Evolutionary conservation across 2,329 filamentous ascomycete species (phyloP), one percentile per base, ranked within the genome.

Genomic region (Phaeoacremonium minimum): DNA sequence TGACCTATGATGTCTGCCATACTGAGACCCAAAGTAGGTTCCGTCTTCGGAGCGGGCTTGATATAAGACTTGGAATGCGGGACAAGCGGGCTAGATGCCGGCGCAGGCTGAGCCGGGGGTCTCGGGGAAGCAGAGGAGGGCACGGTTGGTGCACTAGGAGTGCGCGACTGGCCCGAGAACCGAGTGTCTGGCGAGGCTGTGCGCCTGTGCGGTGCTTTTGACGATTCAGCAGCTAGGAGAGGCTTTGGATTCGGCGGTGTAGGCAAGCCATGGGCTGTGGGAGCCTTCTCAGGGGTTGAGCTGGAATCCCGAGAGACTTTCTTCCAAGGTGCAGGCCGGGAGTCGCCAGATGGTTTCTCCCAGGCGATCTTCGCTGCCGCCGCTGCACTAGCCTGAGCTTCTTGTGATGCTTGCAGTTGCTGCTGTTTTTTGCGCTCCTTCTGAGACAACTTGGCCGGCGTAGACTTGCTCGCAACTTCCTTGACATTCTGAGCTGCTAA

Each of bases 1-100:
- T 95, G 81, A 7, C 82, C 81, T 12, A 97, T 84, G 39, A 98
- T 98, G 47, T 95, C 88, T 13, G 82, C 78, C 65, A 98, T 83
- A 20, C 84, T 89, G 11, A 89, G 65, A 4, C 87, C 84, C 4
- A 83, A 61, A 3, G 73, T 70, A 1, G 77, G 73, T 37, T 87
- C 84, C 1, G 75, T 66, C 37, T 79, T 81, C 15, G 74, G 70
- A 13, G 77, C 68, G 4, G 70, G 67, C 28, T 66, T 64, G 20
- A 75, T 75, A 63, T 73, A 84, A 19, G 65, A 77, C 48, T 73
- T 80, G 4, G 78, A 81, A 50, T 82, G 76, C 12, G 78, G 77
- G 3, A 73, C 56, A 7, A 79, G 50, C 1, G 67, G 66, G 29
- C 66, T 64, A 7, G 45, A 41, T 26, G 43, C 41, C 43, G 49